Evolutionary conservation across 495 filamentous ascomycete species (phyloP), one percentile per base, ranked within the genome.

Genomic region (Aspergillus leporis): DNA sequence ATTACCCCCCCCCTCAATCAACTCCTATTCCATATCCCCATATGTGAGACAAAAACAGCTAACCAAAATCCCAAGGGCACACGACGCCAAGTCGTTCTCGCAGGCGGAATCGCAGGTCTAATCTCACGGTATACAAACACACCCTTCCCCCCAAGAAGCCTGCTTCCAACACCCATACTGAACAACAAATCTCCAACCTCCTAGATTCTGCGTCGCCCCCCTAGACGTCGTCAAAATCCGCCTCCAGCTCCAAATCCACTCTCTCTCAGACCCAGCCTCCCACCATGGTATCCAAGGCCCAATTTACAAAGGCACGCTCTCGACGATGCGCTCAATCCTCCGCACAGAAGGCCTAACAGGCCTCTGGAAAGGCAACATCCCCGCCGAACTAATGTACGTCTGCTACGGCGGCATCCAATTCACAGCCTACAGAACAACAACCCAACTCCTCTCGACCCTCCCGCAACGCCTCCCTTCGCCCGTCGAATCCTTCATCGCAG

Each of bases 361-460:
- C 51, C 83, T 98, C 51, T 98, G 94, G 94, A 98, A 98, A 79
- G 94, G 94, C 73, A 98, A 98, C 70, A 83, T 98, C 59, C 91
- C 94, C 54, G 94, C 94, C 25, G 94, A 97, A 76, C 72, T 94
- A 31, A 85, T 98, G 70, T 98, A 98, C 79, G 80, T 98, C 48
- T 83, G 84, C 66, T 98, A 97, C 78, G 86, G 90, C 55, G 88
- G 88, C 32, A 77, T 88, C 55, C 95, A 98, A 77, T 98, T 98
- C 83, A 87, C 87, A 8, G 77, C 89, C n/a, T 98, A 98, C 79
- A 87, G 90, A 46, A 83, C 83, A 34, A 81, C 82, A 9, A 90
- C 86, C 7, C 74, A 88, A 45, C 65, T 81, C 7, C 78, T 96
- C 3, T 77, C 84, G 28, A 70, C 78, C 53, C 66, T 80, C 36